phyloP scores from a whole-genome alignment of 192 early-diverging fungal species.

The Backusella tuberculispora region DNA sequence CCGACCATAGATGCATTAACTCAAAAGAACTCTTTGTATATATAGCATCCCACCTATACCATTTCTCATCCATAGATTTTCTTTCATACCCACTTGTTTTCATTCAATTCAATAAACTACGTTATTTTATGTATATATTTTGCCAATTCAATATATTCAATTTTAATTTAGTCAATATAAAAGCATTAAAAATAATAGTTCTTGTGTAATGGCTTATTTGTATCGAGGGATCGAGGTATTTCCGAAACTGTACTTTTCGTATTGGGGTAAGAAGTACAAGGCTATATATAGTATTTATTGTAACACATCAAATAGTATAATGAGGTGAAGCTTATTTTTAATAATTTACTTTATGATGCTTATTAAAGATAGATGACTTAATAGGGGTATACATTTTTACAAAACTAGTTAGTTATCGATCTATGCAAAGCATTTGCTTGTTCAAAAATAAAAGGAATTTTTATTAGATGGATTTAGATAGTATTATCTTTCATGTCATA shows the following conservation, averaged over 20 bases:
- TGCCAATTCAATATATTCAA: neutral
- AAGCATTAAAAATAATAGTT: neutral
- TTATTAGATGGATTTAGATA: slow-evolving; percentile 1
- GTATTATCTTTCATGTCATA: neutral
- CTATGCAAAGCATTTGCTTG: neutral
- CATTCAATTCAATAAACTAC: neutral
- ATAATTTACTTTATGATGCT: neutral
- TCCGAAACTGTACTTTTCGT: slow-evolving; percentile 15
- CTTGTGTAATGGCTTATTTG: neutral
- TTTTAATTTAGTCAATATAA: neutral
- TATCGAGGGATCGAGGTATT: slow-evolving; percentile 12
- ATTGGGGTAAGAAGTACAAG: slow-evolving; percentile 1
- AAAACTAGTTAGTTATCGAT: neutral
- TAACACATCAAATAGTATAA: neutral
- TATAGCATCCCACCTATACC: slow-evolving; percentile 1
- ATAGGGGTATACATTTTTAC: neutral
- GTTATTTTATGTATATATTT: neutral
- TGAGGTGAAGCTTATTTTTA: slow-evolving; percentile 1
- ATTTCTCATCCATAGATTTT: neutral
- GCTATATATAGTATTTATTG: neutral
- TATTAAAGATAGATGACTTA: neutral
- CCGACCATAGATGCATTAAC: neutral
- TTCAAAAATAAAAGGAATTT: neutral
- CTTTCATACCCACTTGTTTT: neutral
- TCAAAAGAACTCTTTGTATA: slow-evolving; percentile 5